Conservation (phyloP, 768 basidiomycete genomes). For the Boletus speciosus region DNA sequence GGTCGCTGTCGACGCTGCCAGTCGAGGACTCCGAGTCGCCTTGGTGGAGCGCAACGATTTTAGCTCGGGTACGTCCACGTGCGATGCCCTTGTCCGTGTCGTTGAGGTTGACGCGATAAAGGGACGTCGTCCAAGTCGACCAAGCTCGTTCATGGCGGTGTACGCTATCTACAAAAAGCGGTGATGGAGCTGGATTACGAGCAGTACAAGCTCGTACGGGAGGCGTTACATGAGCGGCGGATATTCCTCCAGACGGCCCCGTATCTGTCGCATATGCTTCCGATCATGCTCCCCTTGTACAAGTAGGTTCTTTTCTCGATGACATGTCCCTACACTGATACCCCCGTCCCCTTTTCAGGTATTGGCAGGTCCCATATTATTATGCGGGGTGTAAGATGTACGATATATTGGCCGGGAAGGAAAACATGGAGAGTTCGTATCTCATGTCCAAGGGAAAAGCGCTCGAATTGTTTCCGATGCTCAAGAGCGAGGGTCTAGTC, state of each 20-base stretch:
- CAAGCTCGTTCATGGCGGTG: slow-evolving; percentile 97
- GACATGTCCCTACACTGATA: slow-evolving; percentile 1
- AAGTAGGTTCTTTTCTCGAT: slow-evolving; percentile 46
- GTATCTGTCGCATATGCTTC: slow-evolving; percentile 87
- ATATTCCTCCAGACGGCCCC: slow-evolving; percentile 97
- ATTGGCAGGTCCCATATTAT: slow-evolving; percentile 98
- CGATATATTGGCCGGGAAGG: slow-evolving; percentile 89
- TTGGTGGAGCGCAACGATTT: slow-evolving; percentile 94
- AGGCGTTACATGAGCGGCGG: slow-evolving; percentile 87
- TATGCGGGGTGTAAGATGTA: slow-evolving; percentile 95
- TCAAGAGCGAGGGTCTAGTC: slow-evolving; percentile 87
- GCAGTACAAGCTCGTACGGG: slow-evolving; percentile 93
- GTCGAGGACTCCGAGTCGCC: slow-evolving; percentile 86
- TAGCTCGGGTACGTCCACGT: slow-evolving; percentile 55
- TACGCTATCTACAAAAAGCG: slow-evolving; percentile 96
- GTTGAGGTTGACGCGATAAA: background rate
- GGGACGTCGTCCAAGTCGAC: slow-evolving; percentile 88
- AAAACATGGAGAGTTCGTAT: slow-evolving; percentile 96
- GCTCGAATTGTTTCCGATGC: slow-evolving; percentile 92
- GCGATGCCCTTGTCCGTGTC: background rate
- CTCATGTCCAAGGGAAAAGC: slow-evolving; percentile 94
- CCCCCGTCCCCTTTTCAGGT: slow-evolving; percentile 38
- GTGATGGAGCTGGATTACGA: slow-evolving; percentile 94
- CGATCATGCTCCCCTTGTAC: slow-evolving; percentile 97
- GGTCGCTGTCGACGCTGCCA: slow-evolving; percentile 93